Evolutionary conservation across 148 eudicot species (phyloP).

Genomic region (Camellia lanceoleosa): DNA sequence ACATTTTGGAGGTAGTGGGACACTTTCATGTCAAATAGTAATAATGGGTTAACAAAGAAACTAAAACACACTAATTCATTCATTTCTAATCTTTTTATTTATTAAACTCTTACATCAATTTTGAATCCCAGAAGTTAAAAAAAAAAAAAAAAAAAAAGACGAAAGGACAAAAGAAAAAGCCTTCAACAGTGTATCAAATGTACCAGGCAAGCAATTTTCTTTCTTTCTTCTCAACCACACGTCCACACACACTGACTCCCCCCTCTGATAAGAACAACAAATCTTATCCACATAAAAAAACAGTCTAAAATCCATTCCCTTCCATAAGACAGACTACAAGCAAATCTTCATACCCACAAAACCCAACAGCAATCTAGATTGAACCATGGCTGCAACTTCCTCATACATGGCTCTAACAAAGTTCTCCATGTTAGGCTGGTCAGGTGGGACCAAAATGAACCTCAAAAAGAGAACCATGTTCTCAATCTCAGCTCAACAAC

Average conservation of each 20-base stretch:
- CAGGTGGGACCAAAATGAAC: constrained; percentile 20
- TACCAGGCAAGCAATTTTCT: not conserved
- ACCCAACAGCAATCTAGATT: not conserved
- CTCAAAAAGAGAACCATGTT: constrained; percentile 23
- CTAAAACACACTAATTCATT: no score
- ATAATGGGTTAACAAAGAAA: no score
- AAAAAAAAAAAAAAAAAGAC: no score
- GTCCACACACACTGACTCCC: not conserved
- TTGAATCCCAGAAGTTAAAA: no score
- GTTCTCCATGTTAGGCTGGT: constrained; percentile 40
- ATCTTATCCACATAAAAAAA: constrained; percentile 11
- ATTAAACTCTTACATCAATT: no score
- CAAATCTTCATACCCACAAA: not conserved
- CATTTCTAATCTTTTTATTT: no score
- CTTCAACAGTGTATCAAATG: no score
- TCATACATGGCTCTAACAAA: constrained; percentile 54
- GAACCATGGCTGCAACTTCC: constrained; percentile 37
- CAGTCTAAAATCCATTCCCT: not conserved
- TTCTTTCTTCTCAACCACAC: not conserved
- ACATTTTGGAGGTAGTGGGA: no score
- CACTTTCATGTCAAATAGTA: no score
- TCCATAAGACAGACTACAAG: not conserved
- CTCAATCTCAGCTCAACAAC: constrained; percentile 54
- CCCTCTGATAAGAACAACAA: not conserved
- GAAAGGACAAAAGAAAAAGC: no score